Evolutionary conservation across 306 rosid genomes (phyloP), one percentile per base, ranked within the genome.

Genomic region (Purshia tridentata): DNA sequence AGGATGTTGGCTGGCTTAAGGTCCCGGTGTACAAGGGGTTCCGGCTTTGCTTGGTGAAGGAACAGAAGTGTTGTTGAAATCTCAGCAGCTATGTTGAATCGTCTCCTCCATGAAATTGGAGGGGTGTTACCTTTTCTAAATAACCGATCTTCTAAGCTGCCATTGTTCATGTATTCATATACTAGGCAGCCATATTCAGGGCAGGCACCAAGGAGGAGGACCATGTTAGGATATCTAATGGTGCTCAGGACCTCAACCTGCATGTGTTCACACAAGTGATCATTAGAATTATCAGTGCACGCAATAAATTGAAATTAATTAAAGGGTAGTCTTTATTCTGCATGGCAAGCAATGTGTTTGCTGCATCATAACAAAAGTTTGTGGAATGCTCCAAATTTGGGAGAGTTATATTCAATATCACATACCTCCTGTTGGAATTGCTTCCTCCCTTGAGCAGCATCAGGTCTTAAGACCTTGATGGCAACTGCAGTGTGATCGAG

Each of bases 1-100:
- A 95, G 90, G 69, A 95, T 95, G 87, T 95, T 95, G 10, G 91
- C 89, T 12, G 99, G 99, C 80, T 95, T 95, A 52, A 95, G 96
- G 81, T 95, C 99, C 47, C 99, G 80, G 44, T 95, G 99, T 45
- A 95, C 99, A 12, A 95, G 90, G 0, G 99, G 99, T 18, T 95
- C 99, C 9, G 99, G 98, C 83, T 88, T 95, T 61, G 92, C 65
- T 81, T 90, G 99, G 90, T 95, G 99, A 73, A 95, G 96, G 80
- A 95, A 95, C 52, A 89, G 93, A 37, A 95, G 88, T 4, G 97
- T 89, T 37, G 97, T 95, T 63, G 96, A 85, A 54, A 95, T 83
- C 76, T 95, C 99, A 49, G 97, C 83, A 22, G 98, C 87, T 81
- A 95, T 87, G 82, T 80, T 76, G 83, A 95, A 95, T 71, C 99